Evolutionary conservation across 805 yeast genomes (phyloP).

Genomic region (Candida pini): DNA sequence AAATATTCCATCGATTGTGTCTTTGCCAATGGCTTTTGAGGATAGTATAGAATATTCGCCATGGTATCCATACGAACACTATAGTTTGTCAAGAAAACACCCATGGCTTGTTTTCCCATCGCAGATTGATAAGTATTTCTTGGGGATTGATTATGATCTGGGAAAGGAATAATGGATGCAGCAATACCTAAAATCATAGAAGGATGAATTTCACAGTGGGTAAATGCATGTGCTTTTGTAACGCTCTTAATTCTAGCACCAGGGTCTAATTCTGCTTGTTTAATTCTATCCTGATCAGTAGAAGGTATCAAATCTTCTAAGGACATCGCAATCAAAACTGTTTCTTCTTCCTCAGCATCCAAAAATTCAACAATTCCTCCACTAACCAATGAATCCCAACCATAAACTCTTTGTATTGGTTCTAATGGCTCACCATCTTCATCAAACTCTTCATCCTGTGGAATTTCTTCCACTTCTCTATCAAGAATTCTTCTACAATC

Average conservation of each 20-base stretch:
- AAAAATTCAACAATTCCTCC: conserved; percentile 93
- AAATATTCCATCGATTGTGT: conserved; percentile 97
- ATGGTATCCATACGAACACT: conserved; percentile 98
- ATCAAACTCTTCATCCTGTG: conserved; percentile 39
- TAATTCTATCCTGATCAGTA: conserved; percentile 35
- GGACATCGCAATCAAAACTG: conserved; percentile 97
- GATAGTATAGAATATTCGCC: conserved; percentile 96
- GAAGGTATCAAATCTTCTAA: conserved; percentile 86
- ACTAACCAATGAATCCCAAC: conserved; percentile 79
- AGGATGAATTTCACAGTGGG: conserved; percentile 99
- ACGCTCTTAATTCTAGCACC: conserved; percentile 78
- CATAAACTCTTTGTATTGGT: conserved; percentile 40
- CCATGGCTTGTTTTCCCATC: conserved; percentile 99
- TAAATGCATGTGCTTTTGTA: conserved; percentile 64
- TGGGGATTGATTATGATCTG: conserved; percentile 98
- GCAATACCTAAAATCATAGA: conserved; percentile 98
- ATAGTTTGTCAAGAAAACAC: conserved; percentile 93
- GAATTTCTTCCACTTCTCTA: conserved; percentile 53
- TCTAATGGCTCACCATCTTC: conserved; percentile 43
- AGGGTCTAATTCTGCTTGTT: conserved; percentile 48
- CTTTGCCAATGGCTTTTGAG: conserved; percentile 97
- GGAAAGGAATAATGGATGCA: conserved; percentile 98
- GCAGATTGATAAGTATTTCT: conserved; percentile 99
- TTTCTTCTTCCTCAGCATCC: conserved; percentile 99
- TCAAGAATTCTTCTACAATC: conserved; percentile 69